Base-by-base conservation (phyloP, 305 asterid species). In the Solanum hybrid region DNA sequence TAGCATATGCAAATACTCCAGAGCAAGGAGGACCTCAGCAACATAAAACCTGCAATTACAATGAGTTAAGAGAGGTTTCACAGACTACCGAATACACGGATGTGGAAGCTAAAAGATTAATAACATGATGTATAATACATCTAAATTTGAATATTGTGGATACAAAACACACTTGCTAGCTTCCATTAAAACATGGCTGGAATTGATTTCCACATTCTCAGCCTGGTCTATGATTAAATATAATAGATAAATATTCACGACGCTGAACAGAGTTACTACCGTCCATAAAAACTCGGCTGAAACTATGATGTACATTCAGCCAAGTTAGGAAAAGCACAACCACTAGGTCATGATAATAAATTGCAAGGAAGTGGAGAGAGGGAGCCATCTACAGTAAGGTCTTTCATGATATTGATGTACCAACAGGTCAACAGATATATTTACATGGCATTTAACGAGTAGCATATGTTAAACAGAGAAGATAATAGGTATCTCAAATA, bases 21-120 rank as follows among this genome's bases (percentile, higher is more conserved):
- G 93, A 35, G 97, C 97, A 33, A 95, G 95, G 82, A 95, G 96
- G 87, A 95, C 97, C 92, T 95, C 98, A 31, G 98, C 98, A 42
- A 94, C 96, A 64, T 95, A 95, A 92, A 95, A 95, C 93, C 98
- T 95, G 94, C 92, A 91, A 86, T 80, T 35, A 64, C 37, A 29
- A 76, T 0, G 61, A 75, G 67, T 20, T 73, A 83, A 34, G 71
- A 64, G 34, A 11, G 34, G 61, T 89, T 39, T 8, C 81, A 51
- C 57, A 1, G 13, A 13, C 35, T 29, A 9, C 77, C 2, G 33
- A 9, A 3, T 88, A 84, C 18, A 84, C 22, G 8, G 42, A 51
- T 51, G 75, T 31, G 87, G 22, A 84, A 51, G 75, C 75, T 20
- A 46, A 51, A 51, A 18, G 87, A 83, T 29, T 18, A 83, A 46